Evolutionary conservation across 371 early-diverging fungal species (phyloP).

Genomic region (Mortierella polycephala): DNA sequence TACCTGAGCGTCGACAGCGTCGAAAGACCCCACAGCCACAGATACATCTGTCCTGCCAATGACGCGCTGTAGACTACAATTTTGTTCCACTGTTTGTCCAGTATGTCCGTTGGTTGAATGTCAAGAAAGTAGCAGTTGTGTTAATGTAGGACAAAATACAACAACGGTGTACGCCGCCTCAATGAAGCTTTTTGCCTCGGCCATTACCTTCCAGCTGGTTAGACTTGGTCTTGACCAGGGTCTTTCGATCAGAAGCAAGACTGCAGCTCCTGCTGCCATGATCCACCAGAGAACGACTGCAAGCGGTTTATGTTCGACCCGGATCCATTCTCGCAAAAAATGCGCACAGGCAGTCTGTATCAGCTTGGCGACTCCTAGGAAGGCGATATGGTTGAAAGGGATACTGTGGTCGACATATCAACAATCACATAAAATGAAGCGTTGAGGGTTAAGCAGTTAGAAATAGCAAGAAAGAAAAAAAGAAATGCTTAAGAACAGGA

Average conservation of each 20-base stretch:
- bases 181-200: too few species aligned
- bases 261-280: slow-evolving; percentile 18
- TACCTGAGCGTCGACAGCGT: slow-evolving; percentile 49
- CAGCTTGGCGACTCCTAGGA: slow-evolving; percentile 49
- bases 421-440: background rate
- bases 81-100: slow-evolving; percentile 39
- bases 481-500: too few species aligned
- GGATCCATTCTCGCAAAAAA: slow-evolving; percentile 50
- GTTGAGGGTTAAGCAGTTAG: background rate
- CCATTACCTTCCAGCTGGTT: slow-evolving; percentile 41
- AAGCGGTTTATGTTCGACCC: slow-evolving; percentile 30
- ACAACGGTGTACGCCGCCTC: too few species aligned
- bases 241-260: slow-evolving; percentile 34
- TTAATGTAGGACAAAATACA: background rate
- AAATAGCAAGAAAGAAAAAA: background rate
- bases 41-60: slow-evolving; percentile 46
- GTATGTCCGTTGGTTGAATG: background rate
- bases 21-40: slow-evolving; percentile 48
- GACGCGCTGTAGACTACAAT: slow-evolving; percentile 34
- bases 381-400: slow-evolving; percentile 54
- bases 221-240: slow-evolving; percentile 35
- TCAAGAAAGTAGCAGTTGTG: background rate
- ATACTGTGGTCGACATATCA: slow-evolving; percentile 16
- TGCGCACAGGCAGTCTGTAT: slow-evolving; percentile 47
- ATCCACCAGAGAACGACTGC: slow-evolving; percentile 31